Evolutionary conservation across 2,329 filamentous ascomycete genomes (phyloP), one percentile per base, ranked within the genome.

Genomic region (Diaporthe ampelina): DNA sequence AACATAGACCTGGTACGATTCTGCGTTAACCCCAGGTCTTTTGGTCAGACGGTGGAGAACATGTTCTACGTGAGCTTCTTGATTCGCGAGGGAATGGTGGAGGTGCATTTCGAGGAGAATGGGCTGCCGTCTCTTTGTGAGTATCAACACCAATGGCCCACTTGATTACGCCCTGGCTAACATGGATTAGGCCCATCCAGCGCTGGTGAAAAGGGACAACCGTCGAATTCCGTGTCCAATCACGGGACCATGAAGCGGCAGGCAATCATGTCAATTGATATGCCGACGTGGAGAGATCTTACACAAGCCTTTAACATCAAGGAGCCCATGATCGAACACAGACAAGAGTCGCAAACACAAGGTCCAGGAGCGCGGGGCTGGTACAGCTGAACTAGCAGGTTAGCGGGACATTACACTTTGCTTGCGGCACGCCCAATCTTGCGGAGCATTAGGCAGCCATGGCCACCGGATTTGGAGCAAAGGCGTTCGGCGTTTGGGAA

Each of bases 51-150:
- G 0, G 92, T 99, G 9, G 97, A 99, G 82, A 99, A 99, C 79
- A 87, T 99, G 79, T 99, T 99, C 83, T 98, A 98, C 81, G 91
- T 98, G 78, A 97, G 94, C 81, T 99, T 99, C 80, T 85, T 99
- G 75, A 95, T 98, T 75, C 91, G 94, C 74, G 97, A 99, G 83
- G 95, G 95, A 15, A 91, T 90, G 75, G 90, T 95, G 8, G 91
- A 91, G 45, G 88, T 99, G n/a, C 87, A 90, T 4, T 89, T 91
- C 73, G 95, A 98, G 79, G 88, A 91, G 17, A 85, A 93, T 75
- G 92, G 90, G 1, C 85, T 98, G 56, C 95, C 95, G n/a, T 91
- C 94, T 29, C 83, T 98, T 65, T 87, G 95, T 97, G 87, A 87
- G 93, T 88, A 15, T 48, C 26, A 9, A 54, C 4, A 40, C 29